These are phyloP conservation scores for Pharus latifolius DNA, from an alignment of 176 grass and related monocot species.

Conservation along the genomic window DNA sequence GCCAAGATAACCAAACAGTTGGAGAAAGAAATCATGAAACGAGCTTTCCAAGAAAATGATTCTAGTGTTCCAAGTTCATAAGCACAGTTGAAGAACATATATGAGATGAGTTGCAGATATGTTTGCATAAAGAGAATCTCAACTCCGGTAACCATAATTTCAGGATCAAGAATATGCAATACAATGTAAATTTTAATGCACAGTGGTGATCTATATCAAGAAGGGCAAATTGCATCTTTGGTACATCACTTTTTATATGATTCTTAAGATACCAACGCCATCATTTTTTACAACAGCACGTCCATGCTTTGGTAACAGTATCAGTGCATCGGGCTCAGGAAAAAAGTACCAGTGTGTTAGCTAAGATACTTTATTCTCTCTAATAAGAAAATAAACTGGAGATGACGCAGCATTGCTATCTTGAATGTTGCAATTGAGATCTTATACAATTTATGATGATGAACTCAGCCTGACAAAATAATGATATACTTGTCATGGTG, in stretches of 20 bases:
- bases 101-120: neutral
- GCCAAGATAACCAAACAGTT: neutral
- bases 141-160: neutral
- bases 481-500: no score
- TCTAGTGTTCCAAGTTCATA: neutral
- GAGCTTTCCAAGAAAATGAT: neutral
- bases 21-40: neutral
- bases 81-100: neutral
- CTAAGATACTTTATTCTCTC: no score
- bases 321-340: no score
- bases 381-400: no score
- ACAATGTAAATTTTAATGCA: neutral
- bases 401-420: no score
- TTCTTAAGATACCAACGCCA: neutral
- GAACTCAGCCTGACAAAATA: neutral
- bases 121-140: neutral
- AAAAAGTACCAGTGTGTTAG: no score
- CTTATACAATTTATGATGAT: neutral
- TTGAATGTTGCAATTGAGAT: neutral
- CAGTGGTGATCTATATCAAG: neutral
- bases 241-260: neutral
- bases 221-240: neutral
- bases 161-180: neutral
- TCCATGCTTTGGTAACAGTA: neutral
- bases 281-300: neutral